Evolutionary conservation across 306 rosid genomes (phyloP), one percentile per base, ranked within the genome.

Genomic region (Glycyrrhiza uralensis): DNA sequence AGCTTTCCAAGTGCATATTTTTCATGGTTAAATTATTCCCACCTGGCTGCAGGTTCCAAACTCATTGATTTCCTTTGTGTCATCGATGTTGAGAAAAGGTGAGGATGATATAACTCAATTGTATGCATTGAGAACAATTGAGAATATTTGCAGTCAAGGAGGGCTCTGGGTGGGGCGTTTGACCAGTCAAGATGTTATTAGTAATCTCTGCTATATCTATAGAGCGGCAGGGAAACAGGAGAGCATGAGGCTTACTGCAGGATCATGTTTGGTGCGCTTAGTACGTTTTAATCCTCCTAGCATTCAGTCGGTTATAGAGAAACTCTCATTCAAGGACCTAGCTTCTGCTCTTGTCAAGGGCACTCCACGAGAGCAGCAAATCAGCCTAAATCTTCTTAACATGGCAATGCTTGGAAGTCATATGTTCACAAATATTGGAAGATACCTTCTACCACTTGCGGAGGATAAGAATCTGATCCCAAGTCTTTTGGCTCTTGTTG

Each of bases 201-300:
- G 69, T 50, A 94, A 94, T 76, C 85, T 94, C 57, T 89, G 91
- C 74, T 91, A 94, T 70, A 86, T 94, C 63, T 91, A 91, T 70
- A 85, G 88, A 78, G 99, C 99, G 14, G 71, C 89, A 42, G 97
- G 96, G 79, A 94, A 94, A 81, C 96, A 83, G 78, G 99, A 91
- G 86, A 94, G 90, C 79, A 82, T 85, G 85, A 89, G 97, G 80
- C 97, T 94, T 77, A 89, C 99, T 20, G 99, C 97, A 75, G 99
- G 97, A 35, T 94, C 99, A 39, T 94, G 97, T 77, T 85, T 94
- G 80, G 99, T 91, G 68, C 99, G 99, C 81, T 82, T 94, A 19
- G 91, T 76, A 76, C 94, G 92, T 74, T 94, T 94, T 75, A 91
- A 78, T 74, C 95, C 96, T 71, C 80, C 94, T 22, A 86, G 86